Evolutionary conservation across 2,329 filamentous ascomycete genomes (phyloP).

Genomic region (Cercospora beticola): DNA sequence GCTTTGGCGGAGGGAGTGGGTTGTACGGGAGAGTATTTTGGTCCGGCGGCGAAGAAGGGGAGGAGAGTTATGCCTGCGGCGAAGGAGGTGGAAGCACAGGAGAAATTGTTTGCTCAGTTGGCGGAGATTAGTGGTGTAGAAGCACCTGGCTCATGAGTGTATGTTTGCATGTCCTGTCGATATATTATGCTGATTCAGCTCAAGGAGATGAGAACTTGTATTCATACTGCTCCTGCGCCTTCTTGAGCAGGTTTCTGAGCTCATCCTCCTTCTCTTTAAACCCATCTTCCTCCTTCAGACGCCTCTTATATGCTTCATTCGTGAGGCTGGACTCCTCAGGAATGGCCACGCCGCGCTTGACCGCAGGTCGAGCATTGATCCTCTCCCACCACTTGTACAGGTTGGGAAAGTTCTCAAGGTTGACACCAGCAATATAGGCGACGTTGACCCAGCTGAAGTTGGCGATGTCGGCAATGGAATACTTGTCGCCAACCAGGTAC

Average conservation of each 20-base stretch:
- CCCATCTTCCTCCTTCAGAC: conserved; percentile 50
- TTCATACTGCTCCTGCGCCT: conserved; percentile 48
- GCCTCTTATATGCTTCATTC: conserved; percentile 46
- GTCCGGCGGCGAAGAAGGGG: conserved; percentile 9
- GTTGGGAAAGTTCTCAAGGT: conserved; percentile 45
- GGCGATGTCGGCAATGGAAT: conserved; percentile 49
- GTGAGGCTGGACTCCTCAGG: conserved; percentile 41
- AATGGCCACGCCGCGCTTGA: conserved; percentile 42
- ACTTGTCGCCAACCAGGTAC: conserved; percentile 50
- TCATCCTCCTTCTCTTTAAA: conserved; percentile 49
- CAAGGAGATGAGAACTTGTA: conserved; percentile 44
- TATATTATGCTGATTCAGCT: neutral
- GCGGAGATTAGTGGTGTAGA: conserved; percentile 7
- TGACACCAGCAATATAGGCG: conserved; percentile 43
- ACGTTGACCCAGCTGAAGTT: conserved; percentile 49
- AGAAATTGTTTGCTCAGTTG: conserved; percentile 11
- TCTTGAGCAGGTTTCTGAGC: conserved; percentile 39
- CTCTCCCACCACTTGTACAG: conserved; percentile 48
- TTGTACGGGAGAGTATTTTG: conserved; percentile 10
- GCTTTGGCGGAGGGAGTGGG: conserved; percentile 14
- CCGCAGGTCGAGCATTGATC: conserved; percentile 44
- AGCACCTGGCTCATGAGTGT: neutral
- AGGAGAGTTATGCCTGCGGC: conserved; percentile 3
- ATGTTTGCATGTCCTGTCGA: neutral
- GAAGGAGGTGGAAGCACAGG: conserved; percentile 3